phyloP scores from a whole-genome alignment of 1,284 basidiomycete genomes.

The Boletellus dicymbophilus region DNA sequence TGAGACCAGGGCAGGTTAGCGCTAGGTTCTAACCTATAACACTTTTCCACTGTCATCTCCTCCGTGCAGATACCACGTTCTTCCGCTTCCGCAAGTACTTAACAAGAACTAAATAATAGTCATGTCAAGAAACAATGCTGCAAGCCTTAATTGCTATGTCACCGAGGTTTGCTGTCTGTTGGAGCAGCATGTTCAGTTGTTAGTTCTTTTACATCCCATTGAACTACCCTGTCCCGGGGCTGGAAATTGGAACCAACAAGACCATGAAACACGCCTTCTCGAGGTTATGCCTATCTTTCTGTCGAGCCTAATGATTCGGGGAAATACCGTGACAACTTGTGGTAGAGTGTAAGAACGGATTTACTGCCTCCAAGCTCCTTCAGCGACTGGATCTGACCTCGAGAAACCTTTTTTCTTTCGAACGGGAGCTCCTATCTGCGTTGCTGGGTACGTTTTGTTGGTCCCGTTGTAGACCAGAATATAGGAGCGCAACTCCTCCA shows the following conservation, averaged over 20 bases:
- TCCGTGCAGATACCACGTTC: constrained; percentile 42
- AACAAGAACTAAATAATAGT: constrained; percentile 41
- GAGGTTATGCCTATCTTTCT: constrained; percentile 15
- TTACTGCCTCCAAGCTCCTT: constrained; percentile 10
- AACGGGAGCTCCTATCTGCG: background rate
- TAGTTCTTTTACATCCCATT: constrained; percentile 16
- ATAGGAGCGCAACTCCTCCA: constrained; percentile 10
- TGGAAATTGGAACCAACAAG: constrained; percentile 2
- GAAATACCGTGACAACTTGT: background rate
- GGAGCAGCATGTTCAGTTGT: background rate
- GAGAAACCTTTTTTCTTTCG: background rate
- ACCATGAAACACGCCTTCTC: constrained; percentile 12
- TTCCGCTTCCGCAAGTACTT: constrained; percentile 41
- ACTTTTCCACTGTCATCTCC: constrained; percentile 36
- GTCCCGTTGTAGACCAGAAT: constrained; percentile 8
- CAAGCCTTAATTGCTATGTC: constrained; percentile 11
- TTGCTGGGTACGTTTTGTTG: background rate
- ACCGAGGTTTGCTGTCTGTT: constrained; percentile 7
- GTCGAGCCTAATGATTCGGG: constrained; percentile 5
- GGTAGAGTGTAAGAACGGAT: background rate
- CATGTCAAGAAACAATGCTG: background rate
- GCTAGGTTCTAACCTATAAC: constrained; percentile 33
- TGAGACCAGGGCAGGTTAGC: no score
- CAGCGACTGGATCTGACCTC: constrained; percentile 10
- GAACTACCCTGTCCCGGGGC: constrained; percentile 17